Evolutionary conservation across 2,329 filamentous ascomycete species (phyloP).

Genomic region (Cladobotryum mycophilum): DNA sequence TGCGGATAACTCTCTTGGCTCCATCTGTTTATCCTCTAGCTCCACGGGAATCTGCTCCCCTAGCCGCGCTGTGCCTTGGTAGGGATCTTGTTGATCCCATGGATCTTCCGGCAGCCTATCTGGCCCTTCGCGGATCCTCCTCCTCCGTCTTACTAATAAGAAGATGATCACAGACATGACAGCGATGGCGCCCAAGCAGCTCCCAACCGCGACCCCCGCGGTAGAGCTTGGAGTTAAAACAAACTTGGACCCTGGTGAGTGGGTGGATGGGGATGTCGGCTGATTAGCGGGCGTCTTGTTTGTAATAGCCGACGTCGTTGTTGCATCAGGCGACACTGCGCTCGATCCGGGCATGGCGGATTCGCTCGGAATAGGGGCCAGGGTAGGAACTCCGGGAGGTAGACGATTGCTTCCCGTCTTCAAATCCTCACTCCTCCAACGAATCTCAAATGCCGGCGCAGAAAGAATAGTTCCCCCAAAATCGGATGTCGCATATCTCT

Average conservation of each 20-base stretch:
- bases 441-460: constrained; percentile 25
- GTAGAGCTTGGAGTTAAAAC: constrained; percentile 8
- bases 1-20: constrained; percentile 9
- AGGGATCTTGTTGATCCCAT: constrained; percentile 4
- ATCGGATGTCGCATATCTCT: constrained; percentile 17
- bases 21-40: constrained; percentile 11
- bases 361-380: not conserved
- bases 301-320: not conserved
- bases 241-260: not conserved
- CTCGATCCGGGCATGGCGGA: not conserved
- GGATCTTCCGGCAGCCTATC: constrained; percentile 6
- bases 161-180: constrained; percentile 1
- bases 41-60: constrained; percentile 5
- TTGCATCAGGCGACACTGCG: not conserved
- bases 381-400: not conserved
- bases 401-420: not conserved
- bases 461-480: constrained; percentile 18
- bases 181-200: constrained; percentile 6
- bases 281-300: not conserved
- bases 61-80: not conserved
- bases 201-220: constrained; percentile 14
- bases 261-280: not conserved
- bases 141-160: constrained; percentile 2
- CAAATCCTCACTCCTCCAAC: constrained; percentile 20
- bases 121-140: not conserved